Evolutionary conservation across 2,329 filamentous ascomycete species (phyloP), one percentile per base, ranked within the genome.

Genomic region (Davidsoniella virescens): DNA sequence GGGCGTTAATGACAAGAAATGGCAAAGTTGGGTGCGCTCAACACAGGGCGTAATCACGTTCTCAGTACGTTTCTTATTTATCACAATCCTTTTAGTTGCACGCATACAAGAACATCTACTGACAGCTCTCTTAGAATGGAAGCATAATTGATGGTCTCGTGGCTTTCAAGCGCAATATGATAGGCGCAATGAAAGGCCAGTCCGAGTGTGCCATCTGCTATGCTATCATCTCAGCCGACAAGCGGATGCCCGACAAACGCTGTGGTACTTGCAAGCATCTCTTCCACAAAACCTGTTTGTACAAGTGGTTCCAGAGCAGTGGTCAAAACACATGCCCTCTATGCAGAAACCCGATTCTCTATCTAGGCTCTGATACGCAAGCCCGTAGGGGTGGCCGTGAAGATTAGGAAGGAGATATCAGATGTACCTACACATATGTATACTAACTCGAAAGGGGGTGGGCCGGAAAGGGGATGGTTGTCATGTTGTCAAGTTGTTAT

Each of bases 121-220:
- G 26, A 53, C 47, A 36, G 12, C 20, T 7, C 10, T 37, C 40
- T 45, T 55, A 76, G 71, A 90, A 92, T 59, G 87, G 87, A 49
- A 85, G 77, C 61, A 77, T 98, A 52, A 83, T 88, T 49, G 90
- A 96, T 57, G 92, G 88, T 1, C 69, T 98, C 26, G 72, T 81
- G 10, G 80, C 86, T 7, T 96, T 94, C 71, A 79, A 84, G 55
- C 78, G 82, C 55, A 96, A 96, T 63, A 82, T 98, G 10, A 76
- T 82, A 12, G 86, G 87, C 1, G 85, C 86, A 3, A 73, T 98
- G 56, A 92, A 94, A 67, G 92, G 88, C 36, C 88, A 96, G 65
- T 84, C 76, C 17, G 92, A 98, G 64, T 98, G 92, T 61, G 87
- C 92, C 8, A 96, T 96, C 61, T 96, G 90, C 70, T 96, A 96